These are phyloP conservation scores for Sphagnum contortum DNA, from an alignment of 225 moss, liverwort and hornwort species.

Conservation along the genomic window DNA sequence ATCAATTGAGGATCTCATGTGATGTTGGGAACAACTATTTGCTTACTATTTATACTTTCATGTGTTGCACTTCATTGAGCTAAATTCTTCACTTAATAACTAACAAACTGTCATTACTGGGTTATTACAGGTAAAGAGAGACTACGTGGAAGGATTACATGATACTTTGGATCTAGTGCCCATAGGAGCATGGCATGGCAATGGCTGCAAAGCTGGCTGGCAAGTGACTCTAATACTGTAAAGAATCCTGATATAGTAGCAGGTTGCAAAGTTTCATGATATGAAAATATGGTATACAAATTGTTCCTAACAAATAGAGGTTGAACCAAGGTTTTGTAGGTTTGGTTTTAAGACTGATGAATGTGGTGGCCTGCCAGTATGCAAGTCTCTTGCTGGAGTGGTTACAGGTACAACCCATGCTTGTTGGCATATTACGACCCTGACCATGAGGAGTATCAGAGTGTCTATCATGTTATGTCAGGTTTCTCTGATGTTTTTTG, in stretches of 20 bases:
- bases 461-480: conserved; percentile 90
- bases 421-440: conserved; percentile 87
- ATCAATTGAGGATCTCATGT: not conserved
- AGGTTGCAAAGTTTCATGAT: not conserved
- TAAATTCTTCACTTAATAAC: too few relatives aligned
- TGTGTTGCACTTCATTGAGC: not conserved
- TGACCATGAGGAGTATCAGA: conserved; percentile 70
- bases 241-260: not conserved
- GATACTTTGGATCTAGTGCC: conserved; percentile 85
- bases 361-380: not conserved
- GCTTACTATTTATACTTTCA: not conserved
- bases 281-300: not conserved
- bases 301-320: not conserved
- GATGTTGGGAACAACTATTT: not conserved
- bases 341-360: too few relatives aligned
- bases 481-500: conserved; percentile 85
- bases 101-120: too few relatives aligned
- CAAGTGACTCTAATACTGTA: conserved; percentile 11
- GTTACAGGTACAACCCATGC: conserved; percentile 82
- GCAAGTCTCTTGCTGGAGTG: too few relatives aligned
- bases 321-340: not conserved
- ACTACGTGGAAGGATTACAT: conserved; percentile 86
- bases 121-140: conserved; percentile 58
- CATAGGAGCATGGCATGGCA: conserved; percentile 96
- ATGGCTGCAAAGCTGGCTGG: conserved; percentile 95